These are phyloP conservation scores for Coriaria nepalensis DNA, from an alignment of 306 rosid species.

Conservation along the genomic window DNA sequence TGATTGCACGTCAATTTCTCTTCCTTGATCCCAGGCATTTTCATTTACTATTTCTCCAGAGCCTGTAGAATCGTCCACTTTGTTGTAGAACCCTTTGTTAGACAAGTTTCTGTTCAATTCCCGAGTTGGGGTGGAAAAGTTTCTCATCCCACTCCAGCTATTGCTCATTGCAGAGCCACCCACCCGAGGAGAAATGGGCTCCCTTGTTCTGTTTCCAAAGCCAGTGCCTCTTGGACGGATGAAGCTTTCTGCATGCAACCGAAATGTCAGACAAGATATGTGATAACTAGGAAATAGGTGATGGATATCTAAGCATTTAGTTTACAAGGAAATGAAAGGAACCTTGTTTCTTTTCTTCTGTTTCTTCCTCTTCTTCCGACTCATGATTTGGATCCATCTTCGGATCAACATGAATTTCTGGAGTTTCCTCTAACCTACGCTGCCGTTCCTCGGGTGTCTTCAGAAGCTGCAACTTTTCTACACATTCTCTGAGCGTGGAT, in stretches of 20 bases:
- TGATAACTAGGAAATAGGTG: neutral
- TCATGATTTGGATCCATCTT: conserved; percentile 93
- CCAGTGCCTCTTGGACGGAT: conserved; percentile 55
- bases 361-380: conserved; percentile 82
- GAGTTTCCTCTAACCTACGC: conserved; percentile 84
- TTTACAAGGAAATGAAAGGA: conserved; percentile 5
- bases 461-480: conserved; percentile 87
- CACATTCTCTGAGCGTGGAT: conserved; percentile 97
- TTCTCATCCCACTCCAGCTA: conserved; percentile 68
- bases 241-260: conserved; percentile 48
- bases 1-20: conserved; percentile 53
- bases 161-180: conserved; percentile 48
- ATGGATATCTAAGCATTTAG: neutral
- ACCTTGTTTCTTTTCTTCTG: conserved; percentile 62
- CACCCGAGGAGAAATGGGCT: conserved; percentile 62
- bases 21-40: conserved; percentile 44
- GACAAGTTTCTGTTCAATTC: conserved; percentile 59
- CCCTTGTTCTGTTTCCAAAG: conserved; percentile 70
- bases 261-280: conserved; percentile 12
- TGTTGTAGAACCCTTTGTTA: conserved; percentile 48
- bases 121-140: conserved; percentile 37
- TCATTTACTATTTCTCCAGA: conserved; percentile 44
- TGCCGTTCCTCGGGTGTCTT: conserved; percentile 97
- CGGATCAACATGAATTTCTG: conserved; percentile 84
- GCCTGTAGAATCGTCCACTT: conserved; percentile 45